Evolutionary conservation across 2,329 filamentous ascomycete species (phyloP), one percentile per base, ranked within the genome.

Genomic region (Tolypocladium amazonense): DNA sequence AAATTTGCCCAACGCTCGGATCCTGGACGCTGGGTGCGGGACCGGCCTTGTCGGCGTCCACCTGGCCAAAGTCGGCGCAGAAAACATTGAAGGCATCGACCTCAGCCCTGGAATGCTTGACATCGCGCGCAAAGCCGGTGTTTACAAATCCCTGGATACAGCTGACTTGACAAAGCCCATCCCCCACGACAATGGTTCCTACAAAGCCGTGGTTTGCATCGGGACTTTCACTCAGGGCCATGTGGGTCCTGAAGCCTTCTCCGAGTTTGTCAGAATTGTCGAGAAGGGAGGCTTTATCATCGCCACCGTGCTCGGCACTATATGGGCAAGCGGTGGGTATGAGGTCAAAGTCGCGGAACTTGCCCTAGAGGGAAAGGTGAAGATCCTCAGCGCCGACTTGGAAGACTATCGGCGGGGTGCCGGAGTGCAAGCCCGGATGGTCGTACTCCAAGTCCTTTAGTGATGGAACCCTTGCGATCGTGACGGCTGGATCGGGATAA

Each of bases 191-290:
- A 73, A 77, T 61, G 71, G 71, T 12, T 70, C 69, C 2, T 83
- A 82, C 63, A 80, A 82, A 57, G 75, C 77, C 5, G 73, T 83
- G 23, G 75, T 76, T 1, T 84, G 81, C 69, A 76, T 79, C 30
- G 81, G 81, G 33, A 83, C 80, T 3, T 76, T 84, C 62, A 84
- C 82, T 0, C 74, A 77, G 58, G 80, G 79, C 14, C 81, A 84
- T 62, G 77, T 84, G 41, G 81, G 81, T 1, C 80, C 81, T 0
- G 66, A 67, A 52, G 77, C 77, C 3, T 64, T 84, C 47, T 67
- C 72, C 27, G 81, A 84, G 65, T 77, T 84, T 56, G 71, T 80
- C 30, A 71, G 81, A 12, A 66, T 84, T 4, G 71, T 76, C 37
- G 79, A 77, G 68, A 71, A 64, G 14, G 73, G 72, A 5, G 81